Base-by-base conservation (phyloP, 441 rosid species). In the Cnidoscolus chayamansa region DNA sequence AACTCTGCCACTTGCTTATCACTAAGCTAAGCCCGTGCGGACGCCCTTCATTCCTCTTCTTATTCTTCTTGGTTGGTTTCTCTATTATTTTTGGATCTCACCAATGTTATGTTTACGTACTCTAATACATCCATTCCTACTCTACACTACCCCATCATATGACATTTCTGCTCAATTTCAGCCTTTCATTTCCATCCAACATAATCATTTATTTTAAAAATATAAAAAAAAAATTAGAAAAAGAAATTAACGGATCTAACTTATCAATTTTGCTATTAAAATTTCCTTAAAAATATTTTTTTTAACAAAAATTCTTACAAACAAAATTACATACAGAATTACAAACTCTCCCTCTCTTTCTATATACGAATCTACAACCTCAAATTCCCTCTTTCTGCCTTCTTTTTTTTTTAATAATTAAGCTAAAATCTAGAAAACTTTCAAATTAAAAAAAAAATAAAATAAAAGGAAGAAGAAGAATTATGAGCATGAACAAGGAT, bases 281-380 rank as follows among this genome's bases (percentile, higher is more conserved):
- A 58, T 62, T 78, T 80, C 47, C 74, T 19, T 15, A 67, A 45
- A 72, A 11, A 25, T 25, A 25, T 25, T 43, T 40, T 55, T 58
- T 49, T 9, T 30, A 51, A 62, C 67, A 73, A 67, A 75, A 79
- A 73, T 37, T 78, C 74, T 78, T 81, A 80, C 77, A 31, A 80
- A 78, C 84, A 84, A 62, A 84, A 74, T 69, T 79, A 82, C 77
- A 74, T 77, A 77, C 72, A 81, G 30, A 76, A 69, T 76, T 62
- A 55, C 70, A 80, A 31, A 59, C n/a, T 61, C 68, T 79, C 13
- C 53, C 68, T 82, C 50, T 57, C 67, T 25, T 25, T 48, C 62
- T 63, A 70, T 82, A n/a, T 72, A 80, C 82, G 63, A 49, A 67
- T 47, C 81, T 79, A 79, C 7, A 47, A 31, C 43, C 43, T 73